phyloP scores from a whole-genome alignment of 495 filamentous ascomycete species.

The Penicillium fimorum region DNA sequence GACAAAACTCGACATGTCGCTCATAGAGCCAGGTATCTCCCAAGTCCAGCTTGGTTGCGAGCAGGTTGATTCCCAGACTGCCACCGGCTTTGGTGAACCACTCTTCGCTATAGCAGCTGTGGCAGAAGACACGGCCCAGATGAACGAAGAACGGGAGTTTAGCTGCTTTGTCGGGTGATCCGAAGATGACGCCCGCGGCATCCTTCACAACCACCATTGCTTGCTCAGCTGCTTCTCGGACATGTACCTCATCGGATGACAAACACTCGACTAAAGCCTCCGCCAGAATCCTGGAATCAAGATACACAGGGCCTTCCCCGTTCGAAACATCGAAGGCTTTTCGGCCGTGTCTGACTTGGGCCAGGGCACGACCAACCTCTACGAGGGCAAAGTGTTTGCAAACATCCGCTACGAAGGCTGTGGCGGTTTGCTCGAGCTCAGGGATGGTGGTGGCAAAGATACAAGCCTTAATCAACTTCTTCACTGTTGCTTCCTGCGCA shows the following conservation, averaged over 20 bases:
- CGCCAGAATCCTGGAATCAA: slow-evolving; percentile 82
- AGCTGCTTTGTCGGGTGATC: slow-evolving; percentile 63
- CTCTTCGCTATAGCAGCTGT: slow-evolving; percentile 93
- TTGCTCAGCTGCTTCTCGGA: slow-evolving; percentile 80
- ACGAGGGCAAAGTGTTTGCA: slow-evolving; percentile 87
- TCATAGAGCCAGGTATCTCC: slow-evolving; percentile 79
- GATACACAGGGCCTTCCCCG: slow-evolving; percentile 80
- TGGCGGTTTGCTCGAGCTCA: slow-evolving; percentile 72
- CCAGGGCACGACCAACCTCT: slow-evolving; percentile 80
- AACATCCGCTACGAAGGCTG: slow-evolving; percentile 69
- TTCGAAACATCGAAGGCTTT: slow-evolving; percentile 77
- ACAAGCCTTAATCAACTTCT: slow-evolving; percentile 82
- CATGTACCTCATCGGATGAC: slow-evolving; percentile 72
- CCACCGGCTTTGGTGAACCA: slow-evolving; percentile 97
- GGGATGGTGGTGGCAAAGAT: slow-evolving; percentile 82
- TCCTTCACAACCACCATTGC: slow-evolving; percentile 75
- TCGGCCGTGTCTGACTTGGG: slow-evolving; percentile 66
- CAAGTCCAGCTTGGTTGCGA: slow-evolving; percentile 75
- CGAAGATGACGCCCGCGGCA: slow-evolving; percentile 78
- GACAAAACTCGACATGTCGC: slow-evolving; percentile 78
- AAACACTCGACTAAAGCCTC: slow-evolving; percentile 86
- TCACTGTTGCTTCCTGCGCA: slow-evolving; percentile 73
- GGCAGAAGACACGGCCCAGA: slow-evolving; percentile 77
- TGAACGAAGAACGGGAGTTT: slow-evolving; percentile 79
- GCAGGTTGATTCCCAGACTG: slow-evolving; percentile 79